Conservation (phyloP, 2,329 filamentous ascomycete genomes). For the Drechmeria coniospora region DNA sequence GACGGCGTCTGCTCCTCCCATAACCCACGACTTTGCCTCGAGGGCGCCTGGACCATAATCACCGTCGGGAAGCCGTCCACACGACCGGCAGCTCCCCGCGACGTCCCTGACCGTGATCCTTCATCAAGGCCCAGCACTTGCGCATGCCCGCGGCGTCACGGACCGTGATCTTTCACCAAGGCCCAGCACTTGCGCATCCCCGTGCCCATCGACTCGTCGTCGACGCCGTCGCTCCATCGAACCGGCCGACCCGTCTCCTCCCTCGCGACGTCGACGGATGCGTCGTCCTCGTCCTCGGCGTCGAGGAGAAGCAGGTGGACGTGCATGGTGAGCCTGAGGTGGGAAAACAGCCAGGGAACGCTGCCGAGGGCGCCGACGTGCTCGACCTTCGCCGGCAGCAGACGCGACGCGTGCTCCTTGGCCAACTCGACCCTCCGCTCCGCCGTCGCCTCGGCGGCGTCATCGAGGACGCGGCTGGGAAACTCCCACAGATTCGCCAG, state of each 20-base stretch:
- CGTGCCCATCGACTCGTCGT: constrained; percentile 39
- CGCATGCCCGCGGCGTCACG: too few relatives aligned
- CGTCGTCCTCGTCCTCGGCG: constrained; percentile 2
- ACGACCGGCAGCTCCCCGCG: too few relatives aligned
- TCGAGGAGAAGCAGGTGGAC: constrained; percentile 33
- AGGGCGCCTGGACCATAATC: too few relatives aligned
- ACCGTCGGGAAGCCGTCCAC: too few relatives aligned
- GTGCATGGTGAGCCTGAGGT: constrained; percentile 41
- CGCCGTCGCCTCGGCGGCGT: constrained; percentile 6
- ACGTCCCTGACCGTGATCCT: too few relatives aligned
- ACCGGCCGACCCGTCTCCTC: constrained; percentile 16
- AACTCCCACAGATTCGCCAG: constrained; percentile 42
- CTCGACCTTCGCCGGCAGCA: constrained; percentile 13
- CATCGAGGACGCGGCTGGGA: constrained; percentile 26
- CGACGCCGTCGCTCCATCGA: constrained; percentile 23
- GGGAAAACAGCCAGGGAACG: constrained; percentile 42
- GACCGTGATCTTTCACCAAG: constrained; percentile 22
- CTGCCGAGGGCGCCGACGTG: constrained; percentile 29
- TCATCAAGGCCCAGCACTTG: neutral
- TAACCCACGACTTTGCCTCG: too few relatives aligned
- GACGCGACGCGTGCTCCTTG: constrained; percentile 13
- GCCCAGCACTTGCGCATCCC: constrained; percentile 44
- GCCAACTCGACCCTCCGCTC: constrained; percentile 22
- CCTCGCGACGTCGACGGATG: constrained; percentile 1
- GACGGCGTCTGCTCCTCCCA: too few relatives aligned